These are phyloP conservation scores for Wickerhamiella alocasiicola DNA, from an alignment of 805 yeast species.

Conservation along the genomic window DNA sequence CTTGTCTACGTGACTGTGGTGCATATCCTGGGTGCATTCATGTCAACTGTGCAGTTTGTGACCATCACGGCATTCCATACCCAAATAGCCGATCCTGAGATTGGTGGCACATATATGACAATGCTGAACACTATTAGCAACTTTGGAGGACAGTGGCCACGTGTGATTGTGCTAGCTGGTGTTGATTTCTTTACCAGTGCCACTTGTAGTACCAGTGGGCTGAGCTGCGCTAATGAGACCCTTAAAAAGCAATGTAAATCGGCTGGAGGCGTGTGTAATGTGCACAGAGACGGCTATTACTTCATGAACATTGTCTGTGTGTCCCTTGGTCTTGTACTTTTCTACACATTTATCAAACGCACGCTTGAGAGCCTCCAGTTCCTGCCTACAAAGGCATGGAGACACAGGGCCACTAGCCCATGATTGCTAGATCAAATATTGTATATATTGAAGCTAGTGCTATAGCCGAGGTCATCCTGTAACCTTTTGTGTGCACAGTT, in stretches of 20 bases:
- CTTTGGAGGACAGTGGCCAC: slow-evolving; percentile 97
- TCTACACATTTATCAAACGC: slow-evolving; percentile 50
- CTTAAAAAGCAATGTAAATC: slow-evolving; percentile 40
- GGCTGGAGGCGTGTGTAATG: slow-evolving; percentile 43
- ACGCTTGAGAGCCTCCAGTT: slow-evolving; percentile 56
- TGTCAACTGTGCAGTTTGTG: slow-evolving; percentile 92
- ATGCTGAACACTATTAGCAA: slow-evolving; percentile 83
- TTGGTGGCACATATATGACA: slow-evolving; percentile 98
- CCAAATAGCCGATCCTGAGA: slow-evolving; percentile 83
- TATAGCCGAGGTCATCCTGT: neutral
- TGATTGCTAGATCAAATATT: neutral
- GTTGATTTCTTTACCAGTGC: slow-evolving; percentile 70
- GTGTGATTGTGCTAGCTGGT: slow-evolving; percentile 60
- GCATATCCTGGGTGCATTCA: slow-evolving; percentile 76
- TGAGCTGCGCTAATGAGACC: slow-evolving; percentile 29
- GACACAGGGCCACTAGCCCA: slow-evolving; percentile 4
- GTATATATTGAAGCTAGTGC: neutral
- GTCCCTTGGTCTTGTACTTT: slow-evolving; percentile 47
- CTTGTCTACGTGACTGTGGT: slow-evolving; percentile 65
- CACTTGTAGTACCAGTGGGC: slow-evolving; percentile 33
- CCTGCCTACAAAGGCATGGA: slow-evolving; percentile 65
- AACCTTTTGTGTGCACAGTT: too few relatives aligned
- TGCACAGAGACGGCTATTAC: slow-evolving; percentile 71
- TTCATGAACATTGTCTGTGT: slow-evolving; percentile 65
- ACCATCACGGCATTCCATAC: slow-evolving; percentile 92